These are phyloP conservation scores for Leishmania tarentolae DNA, from an alignment of 208 protist genomes.

Conservation along the genomic window DNA sequence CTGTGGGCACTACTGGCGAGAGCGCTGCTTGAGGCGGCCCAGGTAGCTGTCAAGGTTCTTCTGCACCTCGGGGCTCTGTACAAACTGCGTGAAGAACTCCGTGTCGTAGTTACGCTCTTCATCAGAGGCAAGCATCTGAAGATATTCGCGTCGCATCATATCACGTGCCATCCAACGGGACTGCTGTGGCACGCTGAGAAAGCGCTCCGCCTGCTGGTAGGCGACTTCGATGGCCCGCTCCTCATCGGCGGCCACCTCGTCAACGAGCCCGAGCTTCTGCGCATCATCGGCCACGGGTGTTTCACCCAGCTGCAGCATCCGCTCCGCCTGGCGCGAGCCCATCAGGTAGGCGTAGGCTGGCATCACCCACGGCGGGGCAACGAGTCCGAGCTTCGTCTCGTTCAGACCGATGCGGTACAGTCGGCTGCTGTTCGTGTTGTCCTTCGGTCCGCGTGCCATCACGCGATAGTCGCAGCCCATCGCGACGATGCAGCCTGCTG, in stretches of 20 bases:
- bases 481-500: constrained; percentile 77
- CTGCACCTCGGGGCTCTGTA: constrained; percentile 74
- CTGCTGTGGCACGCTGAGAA: constrained; percentile 67
- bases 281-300: constrained; percentile 71
- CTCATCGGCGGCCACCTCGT: constrained; percentile 60
- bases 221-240: constrained; percentile 48
- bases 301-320: constrained; percentile 80
- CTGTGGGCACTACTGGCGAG: constrained; percentile 41
- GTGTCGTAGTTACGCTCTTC: constrained; percentile 84
- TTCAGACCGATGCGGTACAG: constrained; percentile 84
- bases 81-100: constrained; percentile 74
- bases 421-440: constrained; percentile 38
- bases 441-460: constrained; percentile 64
- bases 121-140: constrained; percentile 70
- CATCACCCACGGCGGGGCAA: constrained; percentile 74
- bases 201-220: constrained; percentile 58
- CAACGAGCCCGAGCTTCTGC: constrained; percentile 61
- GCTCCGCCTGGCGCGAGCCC: constrained; percentile 64
- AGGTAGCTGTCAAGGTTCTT: constrained; percentile 63
- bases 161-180: constrained; percentile 81
- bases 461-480: constrained; percentile 83
- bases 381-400: constrained; percentile 78
- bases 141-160: constrained; percentile 80
- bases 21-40: constrained; percentile 54
- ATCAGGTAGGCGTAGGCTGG: constrained; percentile 74